Base-by-base conservation (phyloP, 2,329 filamentous ascomycete species). In the Cercospora zeina region DNA sequence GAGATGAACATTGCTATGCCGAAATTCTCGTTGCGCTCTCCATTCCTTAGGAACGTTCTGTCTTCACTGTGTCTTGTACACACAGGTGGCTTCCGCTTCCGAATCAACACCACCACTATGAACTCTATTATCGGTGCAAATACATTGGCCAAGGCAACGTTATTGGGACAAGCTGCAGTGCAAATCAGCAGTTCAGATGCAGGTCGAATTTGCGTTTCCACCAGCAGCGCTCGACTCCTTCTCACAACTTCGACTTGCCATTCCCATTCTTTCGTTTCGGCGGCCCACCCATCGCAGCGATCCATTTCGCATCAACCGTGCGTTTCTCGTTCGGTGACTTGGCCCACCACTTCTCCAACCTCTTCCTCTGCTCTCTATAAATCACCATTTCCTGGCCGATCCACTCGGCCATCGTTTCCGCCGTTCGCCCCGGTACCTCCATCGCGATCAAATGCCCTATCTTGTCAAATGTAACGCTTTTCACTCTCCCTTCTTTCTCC, bases 361-460 rank as follows among this genome's bases (percentile, higher is more conserved):
- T 56, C 49, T 56, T 62, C 27, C 63, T 9, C 68, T 72, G 8
- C 59, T 63, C 37, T 21, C 13, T 68, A 67, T 53, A 63, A 1
- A 47, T 27, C 49, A 37, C 58, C 19, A 65, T 39, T 33, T 61
- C 37, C 11, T 30, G 50, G 9, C 45, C 55, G 13, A 65, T 27
- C 64, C 64, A 65, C 27, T 59, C 62, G 2, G 64, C 61, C 31
- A 62, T 24, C 5, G 51, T 36, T n/a, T 56, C 58, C 4, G 64
- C 64, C 3, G 64, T 62, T 11, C 53, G 58, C 16, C 42, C 19
- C 14, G 58, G 54, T 4, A 84, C 83, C 76, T 96, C 92, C 85
- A 96, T 90, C 0, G 93, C 89, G 33, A 97, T 85, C 45, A 96
- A 75, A 75, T 97, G 93, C 0, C 93, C 91, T 5, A 82, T 80